Conservation (phyloP, 75 land plant genomes). For the Pinus taeda region DNA sequence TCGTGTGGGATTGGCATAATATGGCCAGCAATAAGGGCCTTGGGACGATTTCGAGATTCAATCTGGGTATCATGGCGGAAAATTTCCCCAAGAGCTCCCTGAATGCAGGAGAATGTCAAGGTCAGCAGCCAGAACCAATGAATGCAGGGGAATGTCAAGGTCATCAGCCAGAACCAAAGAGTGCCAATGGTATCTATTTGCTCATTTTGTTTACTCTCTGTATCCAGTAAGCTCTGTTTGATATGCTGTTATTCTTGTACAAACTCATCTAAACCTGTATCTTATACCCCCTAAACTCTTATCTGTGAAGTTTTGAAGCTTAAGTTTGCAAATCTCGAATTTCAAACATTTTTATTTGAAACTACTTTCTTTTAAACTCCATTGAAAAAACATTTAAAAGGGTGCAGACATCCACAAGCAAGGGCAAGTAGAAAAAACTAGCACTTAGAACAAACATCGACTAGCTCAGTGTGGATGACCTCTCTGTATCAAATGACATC, state of each 20-base stretch:
- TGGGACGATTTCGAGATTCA: constrained; percentile 27
- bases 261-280: background rate
- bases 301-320: too few relatives aligned
- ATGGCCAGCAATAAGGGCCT: constrained; percentile 72
- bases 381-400: too few relatives aligned
- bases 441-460: too few relatives aligned
- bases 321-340: too few relatives aligned
- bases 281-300: too few relatives aligned
- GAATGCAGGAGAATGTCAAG: constrained; percentile 42
- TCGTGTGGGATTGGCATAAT: constrained; percentile 90
- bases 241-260: background rate
- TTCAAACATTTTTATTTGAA: too few relatives aligned
- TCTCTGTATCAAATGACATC: too few relatives aligned
- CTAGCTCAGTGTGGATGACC: too few relatives aligned
- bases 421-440: too few relatives aligned
- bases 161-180: constrained; percentile 21
- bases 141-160: constrained; percentile 39
- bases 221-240: background rate
- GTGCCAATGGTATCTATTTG: constrained; percentile 19
- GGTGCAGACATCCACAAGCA: too few relatives aligned
- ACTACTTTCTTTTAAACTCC: too few relatives aligned
- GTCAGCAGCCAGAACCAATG: constrained; percentile 20
- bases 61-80: constrained; percentile 7
- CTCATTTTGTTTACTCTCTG: background rate
- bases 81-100: constrained; percentile 16